Percentiles rank a stretch among this genome's conserved stretches.
phyloP scores from a whole-genome alignment of 2,329 filamentous ascomycete species.

The Talaromyces sp. region DNA sequence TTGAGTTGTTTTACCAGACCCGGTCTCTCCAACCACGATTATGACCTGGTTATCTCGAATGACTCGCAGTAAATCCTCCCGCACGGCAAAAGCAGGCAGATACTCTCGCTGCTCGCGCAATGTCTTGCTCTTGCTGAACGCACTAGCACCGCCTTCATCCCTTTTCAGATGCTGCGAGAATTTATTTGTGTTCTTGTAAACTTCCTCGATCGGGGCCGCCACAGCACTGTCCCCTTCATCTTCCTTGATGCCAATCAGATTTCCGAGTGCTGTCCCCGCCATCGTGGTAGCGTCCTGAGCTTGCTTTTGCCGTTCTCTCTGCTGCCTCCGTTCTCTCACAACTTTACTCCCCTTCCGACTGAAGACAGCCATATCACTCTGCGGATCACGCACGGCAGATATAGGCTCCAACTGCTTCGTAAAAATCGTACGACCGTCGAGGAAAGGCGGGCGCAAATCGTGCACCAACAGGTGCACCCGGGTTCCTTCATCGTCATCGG shows the following conservation, averaged over 20 bases:
- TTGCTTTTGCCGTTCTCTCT: conserved; percentile 88
- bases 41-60: conserved; percentile 96
- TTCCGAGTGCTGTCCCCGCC: conserved; percentile 86
- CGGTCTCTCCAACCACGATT: conserved; percentile 95
- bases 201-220: conserved; percentile 69
- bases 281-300: conserved; percentile 92
- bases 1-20: conserved; percentile 96
- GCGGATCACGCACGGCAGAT: conserved; percentile 83
- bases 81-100: conserved; percentile 89
- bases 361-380: conserved; percentile 99
- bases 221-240: conserved; percentile 83
- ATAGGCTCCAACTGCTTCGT: conserved; percentile 96
- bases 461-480: conserved; percentile 89
- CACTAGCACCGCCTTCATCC: conserved; percentile 73
- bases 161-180: conserved; percentile 90
- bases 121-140: conserved; percentile 89
- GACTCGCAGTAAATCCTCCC: conserved; percentile 85
- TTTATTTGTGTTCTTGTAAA: conserved; percentile 65
- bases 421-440: conserved; percentile 92
- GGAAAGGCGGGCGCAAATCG: conserved; percentile 86
- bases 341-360: conserved; percentile 92
- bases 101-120: conserved; percentile 88
- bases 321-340: conserved; percentile 84
- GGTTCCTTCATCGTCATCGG: conserved; percentile 79
- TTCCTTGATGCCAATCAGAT: conserved; percentile 92